Evolutionary conservation across 768 basidiomycete species (phyloP), one percentile per base, ranked within the genome.

Genomic region (Leccinum rimulosum): DNA sequence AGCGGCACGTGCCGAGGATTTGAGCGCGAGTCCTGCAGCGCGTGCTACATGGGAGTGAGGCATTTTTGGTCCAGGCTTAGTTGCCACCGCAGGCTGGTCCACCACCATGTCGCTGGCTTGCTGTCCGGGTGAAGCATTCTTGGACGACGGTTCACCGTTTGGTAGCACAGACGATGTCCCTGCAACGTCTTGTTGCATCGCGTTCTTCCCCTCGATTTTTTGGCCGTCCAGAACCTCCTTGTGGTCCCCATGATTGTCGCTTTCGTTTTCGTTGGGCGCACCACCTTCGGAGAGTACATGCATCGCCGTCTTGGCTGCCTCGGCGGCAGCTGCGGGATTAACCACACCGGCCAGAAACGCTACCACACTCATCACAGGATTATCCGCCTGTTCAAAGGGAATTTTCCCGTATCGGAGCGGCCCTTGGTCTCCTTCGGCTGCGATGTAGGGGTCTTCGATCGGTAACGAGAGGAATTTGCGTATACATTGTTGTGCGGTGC

Each of bases 341-440:
- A 98, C 89, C 10, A 95, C 94, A 6, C 93, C 91, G 8, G 97
- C 94, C 25, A 99, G 80, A 78, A 98, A 98, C 2, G 97, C 94
- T 19, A 98, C 95, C 25, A 98, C 97, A 72, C 91, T 93, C 94
- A 99, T 94, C 17, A 99, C 93, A 0, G 97, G 97, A 69, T 98
- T 98, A 68, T 99, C 97, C 5, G 91, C 86, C 71, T 94, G 91
- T 66, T 94, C 90, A 70, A 98, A 97, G 1, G 96, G 96, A 55
- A 97, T 81, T 15, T 89, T 76, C 0, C 87, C 85, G 55, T 87
- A 93, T 56, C 88, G 76, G 48, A 95, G 75, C 1, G 88, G 79
- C 9, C 93, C 93, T 76, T 88, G 82, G 22, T 86, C 85, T 3
- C 82, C 89, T 66, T 92, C 90, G 3, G 84, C 81, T 33, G 86